Conservation (phyloP, 148 eudicot species). For the Diospyros kaki region DNA sequence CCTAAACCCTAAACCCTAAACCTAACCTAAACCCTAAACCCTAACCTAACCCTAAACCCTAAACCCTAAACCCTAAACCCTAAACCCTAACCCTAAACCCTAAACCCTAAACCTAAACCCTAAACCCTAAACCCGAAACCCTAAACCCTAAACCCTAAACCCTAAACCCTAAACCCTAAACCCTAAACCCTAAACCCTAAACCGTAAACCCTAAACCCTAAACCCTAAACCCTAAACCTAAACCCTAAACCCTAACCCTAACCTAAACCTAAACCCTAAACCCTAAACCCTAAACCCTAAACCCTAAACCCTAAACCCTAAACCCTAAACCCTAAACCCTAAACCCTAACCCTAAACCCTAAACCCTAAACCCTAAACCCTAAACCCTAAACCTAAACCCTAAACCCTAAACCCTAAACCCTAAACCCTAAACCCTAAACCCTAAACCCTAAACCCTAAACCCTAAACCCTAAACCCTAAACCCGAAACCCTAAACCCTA, state of each 20-base stretch:
- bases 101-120: neutral
- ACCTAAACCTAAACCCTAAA: neutral
- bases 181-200: neutral
- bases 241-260: too few species aligned
- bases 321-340: neutral
- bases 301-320: neutral
- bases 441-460: constrained; percentile 1
- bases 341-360: neutral
- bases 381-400: neutral
- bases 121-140: neutral
- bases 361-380: neutral
- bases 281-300: neutral
- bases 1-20: too few species aligned
- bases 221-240: neutral
- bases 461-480: constrained; percentile 4
- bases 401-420: neutral
- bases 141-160: neutral
- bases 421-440: neutral
- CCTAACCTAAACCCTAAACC: too few species aligned
- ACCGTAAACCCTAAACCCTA: neutral
- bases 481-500: constrained; percentile 3
- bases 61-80: neutral
- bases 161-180: neutral
- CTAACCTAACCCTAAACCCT: too few species aligned
- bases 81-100: neutral